Evolutionary conservation across 352 stramenopile species (phyloP).

Genomic region (Phytopythium delawarense): DNA sequence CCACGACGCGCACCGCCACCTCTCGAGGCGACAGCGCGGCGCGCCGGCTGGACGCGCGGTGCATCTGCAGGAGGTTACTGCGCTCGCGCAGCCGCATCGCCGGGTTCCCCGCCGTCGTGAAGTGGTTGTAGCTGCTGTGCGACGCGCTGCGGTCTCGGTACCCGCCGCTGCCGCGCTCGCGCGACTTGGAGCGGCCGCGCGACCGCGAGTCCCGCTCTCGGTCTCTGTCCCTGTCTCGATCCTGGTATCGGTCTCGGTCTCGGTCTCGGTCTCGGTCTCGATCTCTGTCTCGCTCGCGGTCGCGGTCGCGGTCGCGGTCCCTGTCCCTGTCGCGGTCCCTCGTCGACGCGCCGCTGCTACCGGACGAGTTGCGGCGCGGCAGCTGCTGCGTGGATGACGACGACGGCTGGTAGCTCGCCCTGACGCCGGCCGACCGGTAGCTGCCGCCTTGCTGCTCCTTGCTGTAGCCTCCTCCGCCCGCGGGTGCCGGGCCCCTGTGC

Average conservation of each 20-base stretch:
- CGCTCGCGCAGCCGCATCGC: constrained; percentile 53
- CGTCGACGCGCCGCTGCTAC: constrained; percentile 14
- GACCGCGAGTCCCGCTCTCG: constrained; percentile 27
- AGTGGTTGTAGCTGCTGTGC: constrained; percentile 30
- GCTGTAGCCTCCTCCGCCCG: constrained; percentile 13
- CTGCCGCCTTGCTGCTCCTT: constrained; percentile 11
- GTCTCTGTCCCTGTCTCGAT: constrained; percentile 18
- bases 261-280: constrained; percentile 25
- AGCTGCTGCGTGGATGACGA: constrained; percentile 15
- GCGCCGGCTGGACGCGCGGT: constrained; percentile 46
- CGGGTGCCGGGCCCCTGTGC: neutral
- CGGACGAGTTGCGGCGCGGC: constrained; percentile 46
- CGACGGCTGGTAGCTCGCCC: neutral
- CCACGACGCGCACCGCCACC: constrained; percentile 51
- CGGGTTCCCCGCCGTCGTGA: constrained; percentile 44
- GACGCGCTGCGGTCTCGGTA: constrained; percentile 13
- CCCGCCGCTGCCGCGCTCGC: constrained; percentile 19
- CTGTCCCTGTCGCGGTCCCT: constrained; percentile 31
- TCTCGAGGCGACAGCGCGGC: constrained; percentile 43
- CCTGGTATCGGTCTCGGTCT: constrained; percentile 30
- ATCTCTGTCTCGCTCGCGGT: constrained; percentile 15
- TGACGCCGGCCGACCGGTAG: constrained; percentile 16
- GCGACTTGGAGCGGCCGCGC: constrained; percentile 33
- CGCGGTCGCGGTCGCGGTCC: constrained; percentile 17
- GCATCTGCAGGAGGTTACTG: constrained; percentile 77